A percentile compares a stretch with the other conserved stretches of the same genome.
Conservation (phyloP, 139 green algal genomes). For the Chlorella sorokiniana region DNA sequence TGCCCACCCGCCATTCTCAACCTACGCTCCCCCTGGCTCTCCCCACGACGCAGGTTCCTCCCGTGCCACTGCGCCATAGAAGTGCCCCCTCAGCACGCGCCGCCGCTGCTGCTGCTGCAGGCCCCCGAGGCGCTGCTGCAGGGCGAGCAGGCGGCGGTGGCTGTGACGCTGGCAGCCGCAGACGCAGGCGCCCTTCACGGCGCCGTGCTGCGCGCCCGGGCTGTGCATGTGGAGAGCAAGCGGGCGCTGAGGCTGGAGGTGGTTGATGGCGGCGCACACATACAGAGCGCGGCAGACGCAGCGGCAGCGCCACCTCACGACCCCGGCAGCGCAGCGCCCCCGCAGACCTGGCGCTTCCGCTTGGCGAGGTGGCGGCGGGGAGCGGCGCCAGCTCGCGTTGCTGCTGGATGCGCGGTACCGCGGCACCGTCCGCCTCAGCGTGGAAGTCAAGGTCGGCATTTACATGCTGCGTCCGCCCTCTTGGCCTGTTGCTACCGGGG, state of each 20-base stretch:
- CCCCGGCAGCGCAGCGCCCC: neutral
- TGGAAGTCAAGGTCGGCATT: neutral
- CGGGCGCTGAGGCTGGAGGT: constrained; percentile 1
- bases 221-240: constrained; percentile 16
- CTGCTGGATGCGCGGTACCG: constrained; percentile 30
- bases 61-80: neutral
- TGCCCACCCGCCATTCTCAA: neutral
- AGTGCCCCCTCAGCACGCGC: constrained; percentile 26
- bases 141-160: constrained; percentile 18
- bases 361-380: neutral
- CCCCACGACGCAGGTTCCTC: neutral
- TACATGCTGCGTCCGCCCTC: neutral
- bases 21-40: neutral
- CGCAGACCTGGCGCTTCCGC: neutral
- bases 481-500: neutral
- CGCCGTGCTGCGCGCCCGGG: neutral
- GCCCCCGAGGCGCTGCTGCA: constrained; percentile 14
- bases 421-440: neutral
- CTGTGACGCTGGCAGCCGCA: neutral
- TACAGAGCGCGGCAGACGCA: no score
- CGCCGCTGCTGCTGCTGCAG: constrained; percentile 21
- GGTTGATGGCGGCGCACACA: neutral
- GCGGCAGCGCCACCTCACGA: no score
- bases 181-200: neutral
- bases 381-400: constrained; percentile 12